Percentiles rank a stretch among this genome's conserved stretches.
Conservation (phyloP, 148 eudicot genomes). For the Vaccinium macrocarpon region DNA sequence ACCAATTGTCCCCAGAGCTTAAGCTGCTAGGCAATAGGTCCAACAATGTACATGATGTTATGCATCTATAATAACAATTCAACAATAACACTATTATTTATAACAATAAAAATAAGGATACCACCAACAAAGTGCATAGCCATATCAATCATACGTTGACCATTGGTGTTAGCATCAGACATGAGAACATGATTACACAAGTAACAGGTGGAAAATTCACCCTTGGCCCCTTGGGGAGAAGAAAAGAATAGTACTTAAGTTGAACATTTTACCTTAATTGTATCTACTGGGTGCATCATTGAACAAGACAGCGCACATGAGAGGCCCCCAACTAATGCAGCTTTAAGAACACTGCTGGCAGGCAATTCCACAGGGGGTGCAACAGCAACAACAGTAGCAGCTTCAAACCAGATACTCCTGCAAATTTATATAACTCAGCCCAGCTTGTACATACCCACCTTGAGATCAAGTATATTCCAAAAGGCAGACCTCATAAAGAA, state of each 20-base stretch:
- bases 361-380: slow-evolving; percentile 87
- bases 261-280: slow-evolving; percentile 59
- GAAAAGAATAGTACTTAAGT: not conserved
- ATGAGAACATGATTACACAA: not conserved
- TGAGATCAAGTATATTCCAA: not conserved
- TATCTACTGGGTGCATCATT: slow-evolving; percentile 84
- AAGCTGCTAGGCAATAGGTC: not conserved
- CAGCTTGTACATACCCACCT: not conserved
- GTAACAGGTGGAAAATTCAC: not conserved
- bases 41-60: not conserved
- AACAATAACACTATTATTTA: not conserved
- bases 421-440: slow-evolving; percentile 7
- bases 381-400: slow-evolving; percentile 96
- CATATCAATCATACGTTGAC: not conserved
- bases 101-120: too few relatives aligned
- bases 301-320: slow-evolving; percentile 88
- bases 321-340: slow-evolving; percentile 90
- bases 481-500: not conserved
- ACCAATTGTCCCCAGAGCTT: not conserved
- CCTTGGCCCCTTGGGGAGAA: not conserved
- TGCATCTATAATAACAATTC: not conserved
- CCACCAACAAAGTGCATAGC: too few relatives aligned
- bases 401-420: slow-evolving; percentile 97
- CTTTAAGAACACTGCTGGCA: slow-evolving; percentile 76
- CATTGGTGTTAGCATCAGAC: not conserved